Evolutionary conservation across 2,329 filamentous ascomycete species (phyloP), one percentile per base, ranked within the genome.

Genomic region (Neofusicoccum parvum): DNA sequence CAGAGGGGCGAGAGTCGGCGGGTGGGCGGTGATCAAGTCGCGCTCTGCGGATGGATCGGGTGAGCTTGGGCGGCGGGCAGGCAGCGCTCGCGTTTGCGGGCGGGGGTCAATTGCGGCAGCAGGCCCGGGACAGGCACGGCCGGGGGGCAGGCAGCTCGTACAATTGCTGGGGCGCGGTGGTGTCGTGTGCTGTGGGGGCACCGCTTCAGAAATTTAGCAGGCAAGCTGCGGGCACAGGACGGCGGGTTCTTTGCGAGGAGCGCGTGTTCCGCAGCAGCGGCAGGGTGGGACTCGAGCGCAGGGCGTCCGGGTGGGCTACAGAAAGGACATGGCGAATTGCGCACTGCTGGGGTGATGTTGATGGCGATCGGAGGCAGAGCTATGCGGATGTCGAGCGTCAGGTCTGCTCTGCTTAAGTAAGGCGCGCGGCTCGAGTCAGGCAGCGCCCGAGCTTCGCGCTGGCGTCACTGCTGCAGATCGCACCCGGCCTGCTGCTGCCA

Each of bases 181-280:
- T 43, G 56, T 27, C 43, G 56, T 60, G 56, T 60, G 56, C 56
- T 48, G 56, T 60, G 56, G 56, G 56, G 56, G 23, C 56, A 36
- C 56, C 23, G 56, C 41, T 60, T 60, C 56, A 60, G 56, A 60
- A 60, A 60, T 60, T 60, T 60, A 60, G 56, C 56, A 60, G 56
- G 12, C 41, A 37, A 60, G 56, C 56, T 60, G 56, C 56, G 43
- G 34, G 43, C 32, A 49, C 56, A 23, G 56, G 45, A 37, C 12
- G 43, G 43, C 41, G 32, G 27, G 56, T 20, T 34, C 3, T 23
- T 37, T 37, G 56, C 41, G 10, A 15, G n/a, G 43, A 17, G 32
- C 27, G 17, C 43, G 56, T 43, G 56, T 36, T 32, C 17, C 27
- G 41, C 27, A 37, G 39, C 41, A 14, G 43, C 20, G 1, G 32